Base-by-base conservation (phyloP, 805 yeast species). In the Barnettozyma sucrosica region DNA sequence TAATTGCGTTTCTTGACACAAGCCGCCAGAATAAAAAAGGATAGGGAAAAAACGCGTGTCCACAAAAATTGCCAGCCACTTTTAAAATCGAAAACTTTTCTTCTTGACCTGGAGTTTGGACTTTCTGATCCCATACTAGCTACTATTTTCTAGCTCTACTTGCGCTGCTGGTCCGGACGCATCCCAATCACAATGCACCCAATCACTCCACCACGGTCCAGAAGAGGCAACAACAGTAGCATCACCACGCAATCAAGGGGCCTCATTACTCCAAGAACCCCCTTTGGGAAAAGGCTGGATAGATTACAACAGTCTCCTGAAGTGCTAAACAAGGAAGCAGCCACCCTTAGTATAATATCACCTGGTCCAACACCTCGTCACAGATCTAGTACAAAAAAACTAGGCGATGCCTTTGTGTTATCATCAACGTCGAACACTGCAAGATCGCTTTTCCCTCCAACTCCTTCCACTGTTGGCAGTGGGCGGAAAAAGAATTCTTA, bases 391-490 rank as follows among this genome's bases (percentile, higher is more conserved):
- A 36, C 48, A 14, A 53, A 50, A 44, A 56, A 49, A 45, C 30
- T 49, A 8, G 52, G 52, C 4, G 54, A 50, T 36, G 52, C 55
- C 7, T 26, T 53, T 11, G 28, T 40, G 14, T 16, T 51, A 3
- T 19, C 26, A 38, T 40, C 43, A 13, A 44, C 36, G 7, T 36
- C 26, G 44, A 48, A 33, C 48, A 46, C 23, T 41, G 46, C 52
- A 1, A 57, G 62, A 50, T 46, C 56, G 4, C 36, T 59, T 5
- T 61, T 61, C 46, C 65, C 64, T 14, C 63, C 64, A 19, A 61
- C 65, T 4, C 65, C 65, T 7, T 58, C 63, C 2, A 59, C 65
- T 2, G 46, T 61, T 3, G 65, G 65, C 1, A 52, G 57, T 11
- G 65, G 65, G 7, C 53, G 65, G 26, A 30, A 50, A 13, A 61